Base-by-base conservation (phyloP, 2,329 filamentous ascomycete species). In the Aspergillus oerlinghausenensis region DNA sequence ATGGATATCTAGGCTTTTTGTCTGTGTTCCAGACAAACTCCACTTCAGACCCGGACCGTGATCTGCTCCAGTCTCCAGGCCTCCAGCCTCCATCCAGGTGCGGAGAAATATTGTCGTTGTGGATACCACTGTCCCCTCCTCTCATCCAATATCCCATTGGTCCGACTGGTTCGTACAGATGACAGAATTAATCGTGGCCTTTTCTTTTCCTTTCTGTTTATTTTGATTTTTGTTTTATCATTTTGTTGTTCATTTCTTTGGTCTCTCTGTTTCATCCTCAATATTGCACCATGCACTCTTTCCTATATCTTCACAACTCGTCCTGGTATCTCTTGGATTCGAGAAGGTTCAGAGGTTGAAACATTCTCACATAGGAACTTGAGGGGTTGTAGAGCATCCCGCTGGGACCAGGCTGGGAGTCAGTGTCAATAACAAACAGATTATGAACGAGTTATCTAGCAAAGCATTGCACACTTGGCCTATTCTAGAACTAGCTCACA, bases 1-100 rank as follows among this genome's bases (percentile, higher is more conserved):
- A 38, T 7, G 14, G 5, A 38, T 38, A 38, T 38, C 14, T 38
- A 57, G 59, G 59, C 61, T 54, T 63, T 55, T 60, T 52, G 61
- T 29, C 57, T 52, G 50, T 56, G 57, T 61, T 54, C 47, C 49
- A 51, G 52, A 40, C 43, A 51, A 53, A 53, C 50, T 52, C 48
- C 50, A 40, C 25, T 11, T 42, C 17, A 11, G 26, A 25, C 26
- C 35, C 38, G 49, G 32, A 47, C 54, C 55, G 55, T 47, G 55
- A 58, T 55, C 54, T 40, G 40, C 40, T 55, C 42, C 54, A 35
- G 32, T 17, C 32, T 35, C 32, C 32, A 17, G 11, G 28, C 28
- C 9, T 29, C 28, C 28, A 29, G 29, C 29, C 11, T 35, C 32
- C 32, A 35, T 17, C 32, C 32, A 49, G 51, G 10, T 58, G 56